Percentiles rank a stretch among this genome's conserved stretches.
Conservation (phyloP, 2,329 filamentous ascomycete genomes). For the Monosporascus cannonballus region DNA sequence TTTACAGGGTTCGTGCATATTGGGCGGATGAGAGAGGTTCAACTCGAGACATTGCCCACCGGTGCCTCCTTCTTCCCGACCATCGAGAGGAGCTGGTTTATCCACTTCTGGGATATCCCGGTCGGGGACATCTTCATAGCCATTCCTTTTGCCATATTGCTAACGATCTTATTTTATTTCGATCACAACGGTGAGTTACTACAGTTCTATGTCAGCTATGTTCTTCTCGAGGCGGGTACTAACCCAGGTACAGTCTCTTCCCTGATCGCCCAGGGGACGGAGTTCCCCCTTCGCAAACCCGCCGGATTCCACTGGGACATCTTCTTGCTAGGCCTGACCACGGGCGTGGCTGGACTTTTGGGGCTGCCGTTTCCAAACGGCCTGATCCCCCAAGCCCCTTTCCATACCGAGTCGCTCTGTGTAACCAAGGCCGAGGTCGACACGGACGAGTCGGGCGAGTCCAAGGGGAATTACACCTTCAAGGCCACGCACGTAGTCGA, state of each 20-base stretch:
- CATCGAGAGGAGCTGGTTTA: slow-evolving; percentile 64
- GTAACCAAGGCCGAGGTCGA: slow-evolving; percentile 55
- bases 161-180: slow-evolving; percentile 85
- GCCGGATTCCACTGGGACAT: slow-evolving; percentile 84
- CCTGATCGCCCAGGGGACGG: slow-evolving; percentile 75
- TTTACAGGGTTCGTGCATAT: slow-evolving; percentile 87
- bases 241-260: slow-evolving; percentile 56
- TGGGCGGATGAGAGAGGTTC: slow-evolving; percentile 69
- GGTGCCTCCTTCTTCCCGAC: slow-evolving; percentile 76
- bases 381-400: slow-evolving; percentile 76
- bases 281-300: slow-evolving; percentile 74
- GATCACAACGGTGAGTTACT: slow-evolving; percentile 68
- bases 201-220: not conserved
- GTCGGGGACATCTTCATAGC: slow-evolving; percentile 73
- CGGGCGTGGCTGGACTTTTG: slow-evolving; percentile 66
- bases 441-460: slow-evolving; percentile 44
- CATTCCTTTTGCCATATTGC: slow-evolving; percentile 76
- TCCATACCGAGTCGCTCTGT: slow-evolving; percentile 74
- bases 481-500: slow-evolving; percentile 62
- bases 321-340: slow-evolving; percentile 74
- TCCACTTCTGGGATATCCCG: slow-evolving; percentile 73
- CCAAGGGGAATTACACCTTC: slow-evolving; percentile 50
- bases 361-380: slow-evolving; percentile 79
- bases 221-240: slow-evolving; percentile 2
- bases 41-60: slow-evolving; percentile 67